These are phyloP conservation scores for Erodium moschatum DNA, from an alignment of 441 rosid species.

Conservation along the genomic window DNA sequence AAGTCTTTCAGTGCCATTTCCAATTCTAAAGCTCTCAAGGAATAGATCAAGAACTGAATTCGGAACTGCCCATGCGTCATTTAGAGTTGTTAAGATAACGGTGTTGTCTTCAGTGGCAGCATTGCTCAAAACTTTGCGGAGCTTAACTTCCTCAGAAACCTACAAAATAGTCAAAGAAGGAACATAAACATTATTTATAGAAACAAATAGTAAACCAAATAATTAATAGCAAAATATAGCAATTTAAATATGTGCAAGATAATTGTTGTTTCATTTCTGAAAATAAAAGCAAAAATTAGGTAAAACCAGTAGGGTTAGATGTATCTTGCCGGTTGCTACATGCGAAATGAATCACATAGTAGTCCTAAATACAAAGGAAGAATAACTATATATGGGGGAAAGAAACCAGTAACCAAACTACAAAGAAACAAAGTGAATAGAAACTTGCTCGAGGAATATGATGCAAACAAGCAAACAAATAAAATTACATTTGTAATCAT, in stretches of 20 bases:
- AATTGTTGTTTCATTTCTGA: too few species aligned
- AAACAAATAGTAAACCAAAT: background rate
- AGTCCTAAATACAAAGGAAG: too few species aligned
- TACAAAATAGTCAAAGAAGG: conserved; percentile 10
- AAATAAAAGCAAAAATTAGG: too few species aligned
- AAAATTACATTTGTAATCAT: background rate
- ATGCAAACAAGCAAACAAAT: background rate
- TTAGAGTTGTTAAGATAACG: conserved; percentile 64
- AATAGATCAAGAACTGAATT: conserved; percentile 58
- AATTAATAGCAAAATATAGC: too few species aligned
- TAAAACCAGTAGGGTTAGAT: too few species aligned
- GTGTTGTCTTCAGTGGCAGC: conserved; percentile 60
- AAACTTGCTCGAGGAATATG: background rate
- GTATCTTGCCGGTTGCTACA: too few species aligned
- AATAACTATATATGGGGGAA: too few species aligned
- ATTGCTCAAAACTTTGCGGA: conserved; percentile 45
- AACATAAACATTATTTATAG: background rate
- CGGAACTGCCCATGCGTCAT: conserved; percentile 75
- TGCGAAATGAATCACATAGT: too few species aligned
- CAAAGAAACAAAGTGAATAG: background rate
- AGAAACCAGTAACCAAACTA: background rate
- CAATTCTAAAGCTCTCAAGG: conserved; percentile 20
- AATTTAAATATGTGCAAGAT: too few species aligned
- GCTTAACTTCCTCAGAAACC: conserved; percentile 34
- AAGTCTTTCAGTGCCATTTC: conserved; percentile 44